phyloP scores from a whole-genome alignment of 192 early-diverging fungal genomes.

The Mortierella alpina region DNA sequence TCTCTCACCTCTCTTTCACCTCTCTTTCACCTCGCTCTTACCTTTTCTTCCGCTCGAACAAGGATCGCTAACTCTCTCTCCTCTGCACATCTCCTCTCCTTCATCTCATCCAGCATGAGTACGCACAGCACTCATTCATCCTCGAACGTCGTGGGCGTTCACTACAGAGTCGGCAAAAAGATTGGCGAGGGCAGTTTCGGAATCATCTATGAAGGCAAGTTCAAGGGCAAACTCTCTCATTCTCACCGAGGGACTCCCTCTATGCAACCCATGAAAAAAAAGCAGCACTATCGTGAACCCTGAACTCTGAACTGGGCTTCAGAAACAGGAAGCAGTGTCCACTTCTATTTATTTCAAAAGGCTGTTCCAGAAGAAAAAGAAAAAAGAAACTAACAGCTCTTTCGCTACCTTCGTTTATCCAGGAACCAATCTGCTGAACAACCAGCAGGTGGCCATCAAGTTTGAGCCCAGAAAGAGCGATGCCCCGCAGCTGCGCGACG shows the following conservation, averaged over 20 bases:
- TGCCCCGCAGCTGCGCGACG: conserved; percentile 95
- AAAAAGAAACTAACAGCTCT: not conserved
- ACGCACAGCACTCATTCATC: conserved; percentile 56
- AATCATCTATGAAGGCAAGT: conserved; percentile 96
- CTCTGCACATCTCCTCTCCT: not conserved
- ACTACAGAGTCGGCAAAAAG: conserved; percentile 94
- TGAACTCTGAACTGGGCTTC: too few relatives aligned
- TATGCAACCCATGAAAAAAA: too few relatives aligned
- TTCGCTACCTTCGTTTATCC: conserved; percentile 12
- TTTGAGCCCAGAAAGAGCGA: conserved; percentile 96
- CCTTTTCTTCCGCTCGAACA: not conserved
- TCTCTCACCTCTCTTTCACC: conserved; percentile 2
- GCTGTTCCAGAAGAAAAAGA: not conserved
- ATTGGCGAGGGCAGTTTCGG: conserved; percentile 99
- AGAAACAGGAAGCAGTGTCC: too few relatives aligned
- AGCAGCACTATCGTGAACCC: too few relatives aligned
- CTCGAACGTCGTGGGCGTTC: conserved; percentile 92
- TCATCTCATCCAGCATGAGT: conserved; percentile 20
- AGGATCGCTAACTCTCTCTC: not conserved
- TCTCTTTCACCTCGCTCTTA: too few relatives aligned
- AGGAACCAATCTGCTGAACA: conserved; percentile 89
- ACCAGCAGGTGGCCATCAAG: conserved; percentile 95
- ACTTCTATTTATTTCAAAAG: too few relatives aligned
- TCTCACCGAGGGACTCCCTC: too few relatives aligned
- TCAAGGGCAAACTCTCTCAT: not conserved